phyloP scores from a whole-genome alignment of 2,329 filamentous ascomycete species.

The Colletotrichum sp. region DNA sequence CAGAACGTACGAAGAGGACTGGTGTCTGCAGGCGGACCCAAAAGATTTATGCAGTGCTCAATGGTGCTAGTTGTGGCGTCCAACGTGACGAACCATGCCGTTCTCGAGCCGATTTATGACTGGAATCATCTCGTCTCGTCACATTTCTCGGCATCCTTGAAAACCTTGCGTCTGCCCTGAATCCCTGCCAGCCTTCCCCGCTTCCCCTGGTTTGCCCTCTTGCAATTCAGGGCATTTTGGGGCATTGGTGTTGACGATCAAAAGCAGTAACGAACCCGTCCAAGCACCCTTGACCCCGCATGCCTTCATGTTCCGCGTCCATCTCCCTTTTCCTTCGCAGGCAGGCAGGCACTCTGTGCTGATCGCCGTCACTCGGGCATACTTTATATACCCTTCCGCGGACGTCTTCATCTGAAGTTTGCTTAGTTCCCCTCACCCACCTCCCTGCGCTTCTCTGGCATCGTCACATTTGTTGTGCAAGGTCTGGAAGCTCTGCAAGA shows the following conservation, averaged over 20 bases:
- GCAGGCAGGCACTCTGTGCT: not conserved
- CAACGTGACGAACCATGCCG: not conserved
- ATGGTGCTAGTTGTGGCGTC: constrained; percentile 11
- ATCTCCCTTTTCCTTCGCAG: not conserved
- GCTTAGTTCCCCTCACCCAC: not conserved
- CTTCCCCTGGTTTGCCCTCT: not conserved
- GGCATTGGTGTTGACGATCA: not conserved
- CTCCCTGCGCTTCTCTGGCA: not conserved
- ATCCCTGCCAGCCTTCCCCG: not conserved
- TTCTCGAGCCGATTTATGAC: not conserved
- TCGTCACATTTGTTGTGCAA: not conserved
- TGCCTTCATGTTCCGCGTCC: not conserved
- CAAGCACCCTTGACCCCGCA: not conserved
- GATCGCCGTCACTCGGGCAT: not conserved
- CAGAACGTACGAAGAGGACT: not conserved
- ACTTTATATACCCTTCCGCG: not conserved
- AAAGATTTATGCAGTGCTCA: not conserved
- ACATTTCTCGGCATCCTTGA: not conserved
- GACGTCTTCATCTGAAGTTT: not conserved
- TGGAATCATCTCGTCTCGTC: not conserved
- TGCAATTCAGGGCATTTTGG: not conserved
- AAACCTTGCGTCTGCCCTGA: not conserved
- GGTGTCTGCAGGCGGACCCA: not conserved
- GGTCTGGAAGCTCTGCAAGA: not conserved
- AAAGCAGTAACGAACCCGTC: not conserved